phyloP scores from a whole-genome alignment of 306 rosid genomes.

The Sophora flavescens region DNA sequence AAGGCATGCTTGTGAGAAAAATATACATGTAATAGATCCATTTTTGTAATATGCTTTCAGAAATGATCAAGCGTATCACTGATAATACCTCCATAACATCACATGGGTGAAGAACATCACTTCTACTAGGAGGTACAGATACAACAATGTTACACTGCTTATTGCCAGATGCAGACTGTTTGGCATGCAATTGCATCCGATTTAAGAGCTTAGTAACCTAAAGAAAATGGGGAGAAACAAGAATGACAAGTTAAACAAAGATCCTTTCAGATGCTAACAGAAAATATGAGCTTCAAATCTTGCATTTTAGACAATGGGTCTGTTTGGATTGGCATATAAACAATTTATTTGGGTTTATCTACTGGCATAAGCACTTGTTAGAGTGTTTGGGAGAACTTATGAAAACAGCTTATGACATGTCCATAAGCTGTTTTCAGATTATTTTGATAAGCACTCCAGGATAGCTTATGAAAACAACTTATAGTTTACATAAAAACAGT shows the following conservation, averaged over 20 bases:
- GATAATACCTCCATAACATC: slow-evolving; percentile 91
- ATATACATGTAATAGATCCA: slow-evolving; percentile 24
- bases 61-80: slow-evolving; percentile 23
- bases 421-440: too few relatives aligned
- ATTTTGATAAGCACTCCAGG: too few relatives aligned
- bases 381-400: too few relatives aligned
- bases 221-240: slow-evolving; percentile 35
- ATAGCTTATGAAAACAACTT: too few relatives aligned
- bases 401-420: too few relatives aligned
- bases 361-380: too few relatives aligned
- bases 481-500: too few relatives aligned
- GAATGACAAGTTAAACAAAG: slow-evolving; percentile 19
- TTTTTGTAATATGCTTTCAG: not conserved
- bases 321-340: too few relatives aligned
- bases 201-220: slow-evolving; percentile 83
- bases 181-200: slow-evolving; percentile 84
- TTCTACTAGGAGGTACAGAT: slow-evolving; percentile 89
- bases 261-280: slow-evolving; percentile 17
- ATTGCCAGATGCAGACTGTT: slow-evolving; percentile 55
- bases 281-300: slow-evolving; percentile 25
- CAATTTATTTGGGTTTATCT: too few relatives aligned
- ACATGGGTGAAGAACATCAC: slow-evolving; percentile 95
- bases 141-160: slow-evolving; percentile 55
- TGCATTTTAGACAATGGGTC: slow-evolving; percentile 20
- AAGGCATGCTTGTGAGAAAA: slow-evolving; percentile 33